phyloP scores from a whole-genome alignment of 257 asterid genomes.

The Lycium barbarum region DNA sequence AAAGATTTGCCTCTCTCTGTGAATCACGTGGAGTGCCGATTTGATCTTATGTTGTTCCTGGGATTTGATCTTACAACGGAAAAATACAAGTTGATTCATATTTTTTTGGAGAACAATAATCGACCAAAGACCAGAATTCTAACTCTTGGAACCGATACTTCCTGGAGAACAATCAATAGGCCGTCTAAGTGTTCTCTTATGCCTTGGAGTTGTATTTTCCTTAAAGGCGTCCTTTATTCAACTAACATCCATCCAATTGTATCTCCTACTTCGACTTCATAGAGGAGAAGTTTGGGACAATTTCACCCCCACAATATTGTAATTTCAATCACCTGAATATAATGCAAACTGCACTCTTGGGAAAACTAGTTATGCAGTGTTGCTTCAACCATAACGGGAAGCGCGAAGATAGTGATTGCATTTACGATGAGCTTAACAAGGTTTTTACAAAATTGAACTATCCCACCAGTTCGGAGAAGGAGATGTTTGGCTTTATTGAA shows the following conservation, averaged over 20 bases:
- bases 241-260: background rate
- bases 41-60: background rate
- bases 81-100: background rate
- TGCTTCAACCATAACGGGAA: background rate
- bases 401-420: background rate
- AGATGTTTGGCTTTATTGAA: background rate
- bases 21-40: background rate
- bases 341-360: background rate
- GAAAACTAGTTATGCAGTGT: background rate
- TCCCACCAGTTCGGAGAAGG: too few species aligned
- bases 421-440: background rate
- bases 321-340: background rate
- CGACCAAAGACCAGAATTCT: background rate
- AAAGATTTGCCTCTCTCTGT: background rate
- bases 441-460: background rate
- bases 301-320: background rate
- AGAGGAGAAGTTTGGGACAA: background rate
- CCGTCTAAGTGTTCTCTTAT: background rate
- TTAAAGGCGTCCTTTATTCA: background rate
- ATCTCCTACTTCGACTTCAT: background rate
- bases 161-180: background rate
- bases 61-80: background rate
- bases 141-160: background rate
- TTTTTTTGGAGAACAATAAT: background rate
- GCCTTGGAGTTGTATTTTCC: background rate